A percentile compares a stretch with the other conserved stretches of the same genome.
Conservation (phyloP, 1,284 basidiomycete genomes). For the Moniliella sp. region DNA sequence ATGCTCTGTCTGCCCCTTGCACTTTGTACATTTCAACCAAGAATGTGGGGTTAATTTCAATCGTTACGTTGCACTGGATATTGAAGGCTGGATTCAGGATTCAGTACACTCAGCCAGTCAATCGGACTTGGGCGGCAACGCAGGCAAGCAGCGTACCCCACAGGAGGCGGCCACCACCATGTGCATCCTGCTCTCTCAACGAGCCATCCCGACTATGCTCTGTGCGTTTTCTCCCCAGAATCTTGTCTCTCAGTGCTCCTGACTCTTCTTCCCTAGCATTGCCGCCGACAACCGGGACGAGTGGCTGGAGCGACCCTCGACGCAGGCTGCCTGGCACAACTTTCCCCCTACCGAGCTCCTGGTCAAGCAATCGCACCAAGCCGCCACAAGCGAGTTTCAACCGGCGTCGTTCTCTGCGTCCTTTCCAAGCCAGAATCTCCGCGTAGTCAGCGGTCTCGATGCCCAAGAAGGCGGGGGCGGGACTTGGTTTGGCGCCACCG, state of each 20-base stretch:
- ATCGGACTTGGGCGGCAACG: neutral
- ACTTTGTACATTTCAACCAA: too few relatives aligned
- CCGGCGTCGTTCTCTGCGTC: neutral
- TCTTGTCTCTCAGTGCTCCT: neutral
- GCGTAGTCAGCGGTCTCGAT: conserved; percentile 10
- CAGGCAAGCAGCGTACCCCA: neutral
- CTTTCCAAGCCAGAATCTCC: neutral
- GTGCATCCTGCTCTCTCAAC: neutral
- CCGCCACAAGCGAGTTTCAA: too few relatives aligned
- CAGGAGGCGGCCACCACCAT: neutral
- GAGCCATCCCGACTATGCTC: neutral
- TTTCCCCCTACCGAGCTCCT: conserved; percentile 4
- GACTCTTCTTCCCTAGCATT: conserved; percentile 3
- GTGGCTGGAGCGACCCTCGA: conserved; percentile 10
- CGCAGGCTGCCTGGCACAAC: conserved; percentile 11
- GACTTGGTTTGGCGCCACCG: conserved; percentile 18
- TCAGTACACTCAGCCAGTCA: neutral
- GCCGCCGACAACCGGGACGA: conserved; percentile 21
- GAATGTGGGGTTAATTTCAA: too few relatives aligned
- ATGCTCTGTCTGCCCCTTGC: neutral
- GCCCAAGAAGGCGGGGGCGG: conserved; percentile 12
- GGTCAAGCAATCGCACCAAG: neutral
- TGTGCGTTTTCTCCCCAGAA: neutral
- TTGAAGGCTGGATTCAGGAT: too few relatives aligned
- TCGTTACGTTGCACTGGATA: neutral